These are phyloP conservation scores for Myriangium duriaei DNA, from an alignment of 2,329 filamentous ascomycete genomes.

Conservation along the genomic window DNA sequence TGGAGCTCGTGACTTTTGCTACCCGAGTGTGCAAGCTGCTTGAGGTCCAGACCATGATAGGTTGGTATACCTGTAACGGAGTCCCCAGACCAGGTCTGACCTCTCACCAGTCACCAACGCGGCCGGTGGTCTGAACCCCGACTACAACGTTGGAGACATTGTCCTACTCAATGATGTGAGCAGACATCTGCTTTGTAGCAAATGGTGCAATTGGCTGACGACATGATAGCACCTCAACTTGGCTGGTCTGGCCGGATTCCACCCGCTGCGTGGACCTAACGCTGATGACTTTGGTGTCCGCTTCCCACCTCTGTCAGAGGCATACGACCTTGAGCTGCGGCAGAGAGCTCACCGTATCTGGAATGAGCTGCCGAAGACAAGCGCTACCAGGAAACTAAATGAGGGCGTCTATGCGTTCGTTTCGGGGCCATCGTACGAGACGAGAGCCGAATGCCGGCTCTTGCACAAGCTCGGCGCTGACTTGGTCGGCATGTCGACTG, in stretches of 20 bases:
- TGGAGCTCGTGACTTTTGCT: conserved; percentile 51
- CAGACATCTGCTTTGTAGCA: conserved; percentile 1
- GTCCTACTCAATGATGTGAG: conserved; percentile 51
- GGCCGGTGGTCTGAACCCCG: conserved; percentile 51
- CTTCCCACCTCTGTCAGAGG: conserved; percentile 53
- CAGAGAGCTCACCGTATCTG: conserved; percentile 45
- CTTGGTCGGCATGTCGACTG: conserved; percentile 58
- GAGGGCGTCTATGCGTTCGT: conserved; percentile 57
- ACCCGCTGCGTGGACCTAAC: conserved; percentile 52
- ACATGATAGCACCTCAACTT: conserved; percentile 47
- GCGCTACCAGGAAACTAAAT: conserved; percentile 41
- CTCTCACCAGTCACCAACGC: conserved; percentile 51
- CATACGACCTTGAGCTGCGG: conserved; percentile 51
- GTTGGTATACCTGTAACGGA: conserved; percentile 27
- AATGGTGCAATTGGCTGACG: conserved; percentile 5
- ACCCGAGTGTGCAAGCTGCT: conserved; percentile 51
- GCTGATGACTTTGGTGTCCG: conserved; percentile 48
- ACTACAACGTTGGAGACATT: conserved; percentile 52
- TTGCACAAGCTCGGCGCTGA: conserved; percentile 50
- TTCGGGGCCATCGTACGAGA: conserved; percentile 52
- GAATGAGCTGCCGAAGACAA: conserved; percentile 35
- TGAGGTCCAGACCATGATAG: conserved; percentile 47
- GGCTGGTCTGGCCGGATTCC: conserved; percentile 46
- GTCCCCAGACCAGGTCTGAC: too few species aligned
- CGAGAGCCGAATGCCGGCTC: conserved; percentile 52